Base-by-base conservation (phyloP, 257 asterid genomes). In the Cynanchum wilfordii region DNA sequence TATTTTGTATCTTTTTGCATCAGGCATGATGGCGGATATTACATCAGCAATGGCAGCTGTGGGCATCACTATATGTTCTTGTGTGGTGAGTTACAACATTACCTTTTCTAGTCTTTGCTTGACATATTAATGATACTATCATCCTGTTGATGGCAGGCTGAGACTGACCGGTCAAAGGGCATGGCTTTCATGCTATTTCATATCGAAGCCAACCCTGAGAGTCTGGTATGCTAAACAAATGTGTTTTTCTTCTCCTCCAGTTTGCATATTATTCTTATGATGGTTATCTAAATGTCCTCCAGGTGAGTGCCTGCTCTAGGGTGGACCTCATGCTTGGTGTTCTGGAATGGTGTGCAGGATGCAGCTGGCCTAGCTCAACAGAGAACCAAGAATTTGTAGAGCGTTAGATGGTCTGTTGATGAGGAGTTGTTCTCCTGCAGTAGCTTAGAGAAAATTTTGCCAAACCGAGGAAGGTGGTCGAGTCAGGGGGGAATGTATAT, bases 21-120 rank as follows among this genome's bases (percentile, higher is more conserved):
- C 82, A 93, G 98, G 97, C 67, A 90, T 93, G 92, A 86, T 93
- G 95, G 98, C 91, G 1, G 98, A 93, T 72, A 71, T 90, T 78
- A 87, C 97, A 59, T 75, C 95, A 74, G 88, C 91, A 69, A 81
- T 93, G 75, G 89, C 96, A 75, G 91, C 96, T 62, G 89, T 57
- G 70, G 93, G 96, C 70, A 69, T 93, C 71, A 75, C 83, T 11
- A 90, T 93, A 73, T 89, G 88, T 77, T 91, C 98, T 78, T 93
- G 98, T 81, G 89, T 86, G 81, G 98, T 93, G 75, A 93, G 29
- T 24, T 60, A 17, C 10, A n/a, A 11, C 27, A 47, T 75, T 55
- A 67, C 47, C 71, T 27, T 78, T 58, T 60, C 58, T 27, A 63
- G n/a, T 64, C 33, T 0, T 73, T 29, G 50, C 24, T 44, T 72